Base-by-base conservation (phyloP, 805 yeast species). In the Pichia eremophila region DNA sequence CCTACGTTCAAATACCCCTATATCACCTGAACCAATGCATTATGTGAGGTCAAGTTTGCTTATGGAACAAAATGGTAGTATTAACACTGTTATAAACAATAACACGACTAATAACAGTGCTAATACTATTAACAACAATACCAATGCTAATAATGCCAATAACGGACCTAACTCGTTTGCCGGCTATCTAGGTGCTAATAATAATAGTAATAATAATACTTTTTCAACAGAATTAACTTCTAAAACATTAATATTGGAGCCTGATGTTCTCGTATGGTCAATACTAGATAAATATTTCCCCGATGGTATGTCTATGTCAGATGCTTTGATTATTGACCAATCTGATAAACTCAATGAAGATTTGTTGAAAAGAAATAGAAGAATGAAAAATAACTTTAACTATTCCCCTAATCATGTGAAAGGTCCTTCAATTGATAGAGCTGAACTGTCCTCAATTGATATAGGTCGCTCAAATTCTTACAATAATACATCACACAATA, bases 221-320 rank as follows among this genome's bases (percentile, higher is more conserved):
- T 12, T 11, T 29, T 32, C 41, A 15, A 19, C 34, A 10, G 46
- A 32, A 17, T 2, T 3, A 1, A n/a, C 34, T 4, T n/a, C 32
- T 40, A 43, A 36, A 36, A 27, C 14, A 8, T 18, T 28, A 15
- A 36, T 53, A 2, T 46, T 81, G 5, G 80, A 77, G 48, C 86
- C 93, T 0, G 91, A 85, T 57, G 75, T 73, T 44, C 61, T 67
- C 18, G 77, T 85, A 1, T 78, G 80, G 77, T 62, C 65, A 10
- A 54, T 83, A 0, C 54, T 85, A 9, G 89, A 84, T 49, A 66
- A 66, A 19, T 74, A 72, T 55, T 85, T 67, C 57, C 86, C 89
- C 0, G 60, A 67, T n/a, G 87, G 88, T 0, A 85, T 83, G 89
- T 53, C 61, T 2, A 74, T 82, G 72, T 65, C 67, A 17, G 87